Evolutionary conservation across 2,329 filamentous ascomycete genomes (phyloP), one percentile per base, ranked within the genome.

Genomic region (Neurospora sp.): DNA sequence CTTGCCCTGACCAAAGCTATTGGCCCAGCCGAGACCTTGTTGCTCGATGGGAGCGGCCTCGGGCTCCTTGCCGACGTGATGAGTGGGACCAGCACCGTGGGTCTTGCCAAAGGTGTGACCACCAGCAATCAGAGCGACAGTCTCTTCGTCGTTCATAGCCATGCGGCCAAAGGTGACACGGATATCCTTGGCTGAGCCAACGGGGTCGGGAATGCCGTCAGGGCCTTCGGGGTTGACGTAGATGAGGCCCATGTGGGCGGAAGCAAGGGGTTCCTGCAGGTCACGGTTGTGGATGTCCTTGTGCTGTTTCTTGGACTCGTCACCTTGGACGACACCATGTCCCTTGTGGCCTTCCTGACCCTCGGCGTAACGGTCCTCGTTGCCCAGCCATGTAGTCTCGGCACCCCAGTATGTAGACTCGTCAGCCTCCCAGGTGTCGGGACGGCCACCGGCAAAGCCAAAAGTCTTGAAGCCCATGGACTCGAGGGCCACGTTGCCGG

Each of bases 61-160:
- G 23, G 91, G 91, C 79, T 92, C 91, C 19, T 83, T 80, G 69
- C 89, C 90, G 67, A 92, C 84, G 75, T 92, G 85, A 72, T 86
- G 85, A 19, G 84, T 81, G 17, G 87, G 82, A 70, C 81, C 91
- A 39, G 91, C 91, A 75, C 91, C 91, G 80, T 94, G 91, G 0
- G 91, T 92, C 86, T 94, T 94, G 76, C 91, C 91, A 75, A 94
- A 92, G 36, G 88, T 85, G 83, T 94, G 91, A 46, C 91, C 91
- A 77, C 91, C 91, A 46, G 89, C 89, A 77, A 94, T 93, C 66
- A 94, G 82, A 15, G 91, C 91, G 69, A 92, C 91, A 0, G 91
- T 94, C 83, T 94, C 91, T 80, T 92, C 88, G 77, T 93, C 90
- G 77, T 92, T 88, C 91, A 94, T 93, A 72, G 88, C 91, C 91